Evolutionary conservation across 306 rosid species (phyloP), one percentile per base, ranked within the genome.

Genomic region (Inga laurina): DNA sequence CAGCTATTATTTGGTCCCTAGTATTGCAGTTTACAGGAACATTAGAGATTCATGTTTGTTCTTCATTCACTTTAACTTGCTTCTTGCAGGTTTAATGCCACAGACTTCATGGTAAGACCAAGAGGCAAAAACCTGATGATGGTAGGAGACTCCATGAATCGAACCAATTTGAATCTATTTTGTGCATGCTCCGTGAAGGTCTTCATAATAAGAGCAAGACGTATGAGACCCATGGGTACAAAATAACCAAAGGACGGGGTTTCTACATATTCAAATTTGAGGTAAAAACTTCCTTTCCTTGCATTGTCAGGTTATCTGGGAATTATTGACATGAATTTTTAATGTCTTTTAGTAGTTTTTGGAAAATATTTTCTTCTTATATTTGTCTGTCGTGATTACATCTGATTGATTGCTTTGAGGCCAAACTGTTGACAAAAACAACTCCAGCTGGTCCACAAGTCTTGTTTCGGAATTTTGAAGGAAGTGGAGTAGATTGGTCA

Each of bases 121-220:
- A 89, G 87, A 81, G 98, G 97, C 59, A 97, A 94, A 88, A 84
- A 82, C 75, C 84, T 97, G 72, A 90, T 97, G 97, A 91, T 97
- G 72, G 90, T 94, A 37, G 98, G 99, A 83, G 99, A 94, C 86
- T 94, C 99, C 56, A 91, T 97, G 95, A 97, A 94, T 75, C 91
- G 97, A 92, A 97, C 89, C 98, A 94, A 88, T 97, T 89, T 65
- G 97, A 97, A 93, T 97, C 99, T 65, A 92, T 94, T 65, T 85
- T 96, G 75, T 96, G 99, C 71, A 82, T 94, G 57, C 92, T 96
- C 74, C 90, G 88, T 43, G 95, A 92, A 83, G 98, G 97, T 70
- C 90, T 96, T 74, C 88, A 77, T 0, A 80, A 96, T 81, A 96
- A 94, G 90, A 94, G 93, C 88, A 91, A 90, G 84, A 96, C 90